Conservation (phyloP, 2,329 filamentous ascomycete genomes). For the Teratosphaeria destructans region DNA sequence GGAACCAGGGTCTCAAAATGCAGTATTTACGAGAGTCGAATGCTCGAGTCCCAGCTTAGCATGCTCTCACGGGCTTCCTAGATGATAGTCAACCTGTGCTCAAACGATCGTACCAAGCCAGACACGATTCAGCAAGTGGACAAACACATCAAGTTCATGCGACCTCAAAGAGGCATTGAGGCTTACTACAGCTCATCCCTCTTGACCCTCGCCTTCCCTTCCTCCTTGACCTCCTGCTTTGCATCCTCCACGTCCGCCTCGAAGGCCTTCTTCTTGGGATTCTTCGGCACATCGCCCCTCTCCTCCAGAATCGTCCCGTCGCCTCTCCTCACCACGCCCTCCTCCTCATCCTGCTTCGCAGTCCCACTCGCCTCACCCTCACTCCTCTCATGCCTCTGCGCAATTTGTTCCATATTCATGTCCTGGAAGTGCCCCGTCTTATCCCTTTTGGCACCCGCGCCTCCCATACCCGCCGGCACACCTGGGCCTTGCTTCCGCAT, state of each 20-base stretch:
- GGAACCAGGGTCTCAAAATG: too few relatives aligned
- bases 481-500: constrained; percentile 16
- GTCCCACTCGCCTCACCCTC: constrained; percentile 1
- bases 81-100: too few relatives aligned
- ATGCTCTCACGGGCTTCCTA: too few relatives aligned
- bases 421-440: constrained; percentile 12
- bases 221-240: constrained; percentile 15
- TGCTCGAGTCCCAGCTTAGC: too few relatives aligned
- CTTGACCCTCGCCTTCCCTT: constrained; percentile 10
- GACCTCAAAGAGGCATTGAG: not conserved
- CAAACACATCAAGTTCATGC: not conserved
- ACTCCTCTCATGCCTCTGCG: constrained; percentile 32
- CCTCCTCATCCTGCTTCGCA: not conserved
- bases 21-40: too few relatives aligned
- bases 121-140: not conserved
- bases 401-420: constrained; percentile 24
- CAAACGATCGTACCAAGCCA: not conserved
- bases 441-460: constrained; percentile 32
- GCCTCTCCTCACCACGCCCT: constrained; percentile 23
- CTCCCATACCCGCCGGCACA: constrained; percentile 40
- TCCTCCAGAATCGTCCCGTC: constrained; percentile 37
- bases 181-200: constrained; percentile 23
- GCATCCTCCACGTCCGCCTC: constrained; percentile 38
- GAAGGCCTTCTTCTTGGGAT: constrained; percentile 54
- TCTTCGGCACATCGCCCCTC: constrained; percentile 30